Conservation (phyloP, 257 asterid species). For the Lithospermum erythrorhizon region DNA sequence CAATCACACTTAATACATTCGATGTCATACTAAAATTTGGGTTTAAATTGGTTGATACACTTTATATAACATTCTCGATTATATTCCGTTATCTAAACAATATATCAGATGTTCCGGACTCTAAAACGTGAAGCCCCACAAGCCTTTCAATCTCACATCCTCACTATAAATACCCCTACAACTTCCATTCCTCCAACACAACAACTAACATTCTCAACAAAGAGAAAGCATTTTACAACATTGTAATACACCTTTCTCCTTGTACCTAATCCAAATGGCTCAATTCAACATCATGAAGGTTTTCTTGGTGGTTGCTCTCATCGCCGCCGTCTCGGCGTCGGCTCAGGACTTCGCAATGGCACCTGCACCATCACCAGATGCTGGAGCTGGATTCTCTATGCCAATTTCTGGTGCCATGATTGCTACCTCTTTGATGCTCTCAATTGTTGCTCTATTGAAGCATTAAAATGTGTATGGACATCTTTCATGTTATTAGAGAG, state of each 20-base stretch:
- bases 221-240: background rate
- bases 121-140: background rate
- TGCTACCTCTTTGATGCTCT: slow-evolving; percentile 1
- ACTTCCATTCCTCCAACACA: too few relatives aligned
- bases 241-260: background rate
- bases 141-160: background rate
- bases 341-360: slow-evolving; percentile 3
- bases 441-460: slow-evolving; percentile 6
- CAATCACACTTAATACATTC: too few relatives aligned
- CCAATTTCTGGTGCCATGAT: slow-evolving; percentile 4
- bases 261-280: background rate
- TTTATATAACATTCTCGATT: too few relatives aligned
- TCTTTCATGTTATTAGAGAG: too few relatives aligned
- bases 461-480: background rate
- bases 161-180: background rate
- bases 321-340: background rate
- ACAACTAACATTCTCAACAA: background rate
- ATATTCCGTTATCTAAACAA: too few relatives aligned
- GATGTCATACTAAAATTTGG: too few relatives aligned
- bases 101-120: too few relatives aligned
- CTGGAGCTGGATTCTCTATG: slow-evolving; percentile 9
- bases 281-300: background rate
- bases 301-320: background rate
- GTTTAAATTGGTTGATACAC: too few relatives aligned
- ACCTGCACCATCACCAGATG: slow-evolving; percentile 11